These are phyloP conservation scores for Phytophthora sansomeana DNA, from an alignment of 352 stramenopile genomes.

Conservation along the genomic window DNA sequence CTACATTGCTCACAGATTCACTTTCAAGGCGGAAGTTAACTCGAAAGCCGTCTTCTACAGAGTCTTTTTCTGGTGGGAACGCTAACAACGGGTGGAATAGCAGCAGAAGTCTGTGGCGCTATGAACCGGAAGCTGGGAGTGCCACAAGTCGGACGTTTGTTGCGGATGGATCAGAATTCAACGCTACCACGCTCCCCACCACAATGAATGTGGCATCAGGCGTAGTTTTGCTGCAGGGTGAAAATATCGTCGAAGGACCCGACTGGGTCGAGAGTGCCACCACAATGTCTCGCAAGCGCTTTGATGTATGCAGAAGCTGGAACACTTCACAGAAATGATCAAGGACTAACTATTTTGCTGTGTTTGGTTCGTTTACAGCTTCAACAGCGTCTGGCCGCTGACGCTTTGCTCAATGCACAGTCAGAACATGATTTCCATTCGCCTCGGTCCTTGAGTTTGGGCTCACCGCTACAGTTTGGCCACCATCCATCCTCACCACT, in stretches of 20 bases:
- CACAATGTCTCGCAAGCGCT: conserved; percentile 77
- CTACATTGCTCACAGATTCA: conserved; percentile 30
- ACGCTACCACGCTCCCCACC: conserved; percentile 21
- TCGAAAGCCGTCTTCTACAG: conserved; percentile 15
- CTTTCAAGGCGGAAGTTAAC: conserved; percentile 32
- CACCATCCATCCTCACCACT: conserved; percentile 13
- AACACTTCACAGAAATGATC: background rate
- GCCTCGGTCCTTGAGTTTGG: conserved; percentile 16
- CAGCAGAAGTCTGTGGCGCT: conserved; percentile 34
- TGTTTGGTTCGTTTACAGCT: conserved; percentile 39
- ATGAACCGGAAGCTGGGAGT: conserved; percentile 26
- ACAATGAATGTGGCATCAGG: conserved; percentile 49
- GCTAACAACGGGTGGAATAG: conserved; percentile 17
- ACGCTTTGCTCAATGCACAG: conserved; percentile 49
- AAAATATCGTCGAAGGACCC: conserved; percentile 49
- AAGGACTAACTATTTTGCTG: background rate
- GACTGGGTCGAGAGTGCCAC: conserved; percentile 45
- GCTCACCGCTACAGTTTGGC: conserved; percentile 24
- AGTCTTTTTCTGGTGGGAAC: conserved; percentile 14
- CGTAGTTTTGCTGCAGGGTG: conserved; percentile 53
- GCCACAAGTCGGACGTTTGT: conserved; percentile 28
- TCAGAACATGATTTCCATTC: conserved; percentile 21
- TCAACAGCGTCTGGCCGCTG: conserved; percentile 62
- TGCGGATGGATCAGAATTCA: conserved; percentile 37
- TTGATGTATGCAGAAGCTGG: conserved; percentile 51